Conservation (phyloP, 2,329 filamentous ascomycete genomes). For the Aspergillus hortae region DNA sequence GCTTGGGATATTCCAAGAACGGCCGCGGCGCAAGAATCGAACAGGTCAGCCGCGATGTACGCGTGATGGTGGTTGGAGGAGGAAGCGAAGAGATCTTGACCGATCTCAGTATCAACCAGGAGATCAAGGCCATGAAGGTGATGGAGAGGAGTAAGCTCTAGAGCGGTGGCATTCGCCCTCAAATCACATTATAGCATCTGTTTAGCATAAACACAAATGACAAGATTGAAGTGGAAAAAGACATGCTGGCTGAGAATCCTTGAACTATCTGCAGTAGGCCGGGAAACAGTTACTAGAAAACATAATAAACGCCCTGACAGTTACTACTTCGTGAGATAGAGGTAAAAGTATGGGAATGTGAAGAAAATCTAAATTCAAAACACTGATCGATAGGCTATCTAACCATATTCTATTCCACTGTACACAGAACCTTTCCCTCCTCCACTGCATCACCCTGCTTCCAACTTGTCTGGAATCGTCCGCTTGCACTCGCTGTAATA, state of each 20-base stretch:
- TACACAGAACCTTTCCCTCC: slow-evolving; percentile 29
- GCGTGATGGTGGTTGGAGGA: slow-evolving; percentile 53
- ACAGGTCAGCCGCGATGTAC: slow-evolving; percentile 52
- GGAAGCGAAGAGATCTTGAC: slow-evolving; percentile 56
- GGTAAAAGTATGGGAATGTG: too few species aligned
- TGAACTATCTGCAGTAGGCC: too few species aligned
- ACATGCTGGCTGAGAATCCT: too few species aligned
- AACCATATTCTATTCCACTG: neutral
- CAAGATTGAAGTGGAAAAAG: neutral
- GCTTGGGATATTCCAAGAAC: slow-evolving; percentile 49
- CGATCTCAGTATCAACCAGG: slow-evolving; percentile 51
- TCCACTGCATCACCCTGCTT: slow-evolving; percentile 31
- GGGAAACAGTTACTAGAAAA: too few species aligned
- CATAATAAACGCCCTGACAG: too few species aligned
- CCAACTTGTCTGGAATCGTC: slow-evolving; percentile 25
- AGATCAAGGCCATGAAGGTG: slow-evolving; percentile 25
- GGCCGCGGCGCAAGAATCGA: slow-evolving; percentile 49
- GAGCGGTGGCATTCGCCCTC: neutral
- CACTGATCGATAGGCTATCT: too few species aligned
- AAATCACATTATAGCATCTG: too few species aligned
- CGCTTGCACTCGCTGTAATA: slow-evolving; percentile 23
- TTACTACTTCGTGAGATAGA: too few species aligned
- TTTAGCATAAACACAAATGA: neutral
- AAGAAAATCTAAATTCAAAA: too few species aligned
- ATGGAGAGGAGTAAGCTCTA: neutral